Base-by-base conservation (phyloP, 768 basidiomycete genomes). In the Ephemerocybe angulata region DNA sequence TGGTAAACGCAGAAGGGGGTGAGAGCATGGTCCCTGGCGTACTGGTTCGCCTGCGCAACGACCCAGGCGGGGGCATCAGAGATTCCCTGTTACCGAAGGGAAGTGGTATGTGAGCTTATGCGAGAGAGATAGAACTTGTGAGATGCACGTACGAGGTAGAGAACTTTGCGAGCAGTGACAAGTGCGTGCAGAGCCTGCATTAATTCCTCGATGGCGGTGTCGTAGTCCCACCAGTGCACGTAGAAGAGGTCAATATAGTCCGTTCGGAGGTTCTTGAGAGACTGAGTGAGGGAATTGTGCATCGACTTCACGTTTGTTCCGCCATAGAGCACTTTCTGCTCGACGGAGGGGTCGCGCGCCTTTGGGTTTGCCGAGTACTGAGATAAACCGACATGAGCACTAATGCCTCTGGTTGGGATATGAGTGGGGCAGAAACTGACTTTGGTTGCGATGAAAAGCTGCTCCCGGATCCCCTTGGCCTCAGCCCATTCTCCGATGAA, bases 111-210 rank as follows among this genome's bases (percentile, higher is more conserved):
- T 21, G 37, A 22, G 29, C 49, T 11, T 11, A 13, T 3, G 33
- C 12, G 17, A 25, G 19, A 22, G 4, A 37, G 19, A 17, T 19
- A 21, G 21, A 15, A 27, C 12, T n/a, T n/a, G n/a, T 19, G 12
- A 25, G 7, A 17, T 19, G 17, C 33, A 28, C 42, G 44, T 56
- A 71, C 71, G 5, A 71, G 65, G 58, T 78, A 79, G 3, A 78
- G 63, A 3, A 83, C 80, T 58, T 83, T 81, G n/a, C 82, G 76
- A 25, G 69, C 60, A 6, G 63, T 64, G 30, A 85, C 77, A 30
- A 85, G 72, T n/a, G 71, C 66, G 58, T 85, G 78, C 10, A 85
- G 67, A 5, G 71, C 64, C 37, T 74, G 72, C 81, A 85, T 82
- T 40, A 84, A 64, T 64, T 86, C 83, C 61, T 78, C 76, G 46